phyloP scores from a whole-genome alignment of 2,329 filamentous ascomycete genomes.

The Alternaria consortialis region DNA sequence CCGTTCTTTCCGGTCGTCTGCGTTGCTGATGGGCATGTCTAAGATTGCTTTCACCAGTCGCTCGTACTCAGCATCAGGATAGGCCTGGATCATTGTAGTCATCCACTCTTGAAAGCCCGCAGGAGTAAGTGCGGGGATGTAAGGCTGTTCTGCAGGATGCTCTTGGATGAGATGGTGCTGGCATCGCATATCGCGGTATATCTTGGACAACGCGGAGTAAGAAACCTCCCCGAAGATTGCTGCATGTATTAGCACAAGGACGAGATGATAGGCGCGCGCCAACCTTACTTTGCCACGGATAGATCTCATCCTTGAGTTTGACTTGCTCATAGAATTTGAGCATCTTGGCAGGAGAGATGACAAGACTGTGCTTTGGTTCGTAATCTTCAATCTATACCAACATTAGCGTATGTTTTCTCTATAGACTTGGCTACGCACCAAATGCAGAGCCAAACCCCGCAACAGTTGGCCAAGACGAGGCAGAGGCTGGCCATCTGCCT shows the following conservation, averaged over 20 bases:
- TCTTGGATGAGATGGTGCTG: constrained; percentile 60
- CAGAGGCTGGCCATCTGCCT: constrained; percentile 72
- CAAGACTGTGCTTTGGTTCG: constrained; percentile 71
- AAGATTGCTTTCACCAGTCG: constrained; percentile 74
- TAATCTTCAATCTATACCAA: constrained; percentile 70
- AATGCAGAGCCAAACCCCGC: constrained; percentile 74
- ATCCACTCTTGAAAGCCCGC: constrained; percentile 68
- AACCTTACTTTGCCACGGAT: constrained; percentile 72
- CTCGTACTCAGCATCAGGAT: constrained; percentile 77
- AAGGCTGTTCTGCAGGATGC: constrained; percentile 52
- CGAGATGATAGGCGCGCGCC: background rate
- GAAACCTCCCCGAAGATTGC: constrained; percentile 56
- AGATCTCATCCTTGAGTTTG: constrained; percentile 69
- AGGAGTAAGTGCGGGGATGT: constrained; percentile 58
- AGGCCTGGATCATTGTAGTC: constrained; percentile 74
- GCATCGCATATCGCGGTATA: constrained; percentile 59
- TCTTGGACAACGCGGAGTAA: constrained; percentile 53
- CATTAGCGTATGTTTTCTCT: constrained; percentile 16
- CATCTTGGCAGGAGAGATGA: constrained; percentile 80
- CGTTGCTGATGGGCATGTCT: constrained; percentile 74
- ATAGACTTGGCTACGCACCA: constrained; percentile 62
- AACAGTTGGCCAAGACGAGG: constrained; percentile 74
- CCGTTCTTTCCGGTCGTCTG: constrained; percentile 71
- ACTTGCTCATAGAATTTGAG: constrained; percentile 75
- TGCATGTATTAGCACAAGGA: constrained; percentile 19